A percentile compares a stretch with the other conserved stretches of the same genome.
phyloP scores from a whole-genome alignment of 768 basidiomycete genomes.

The Sistotremastrum suecicum region DNA sequence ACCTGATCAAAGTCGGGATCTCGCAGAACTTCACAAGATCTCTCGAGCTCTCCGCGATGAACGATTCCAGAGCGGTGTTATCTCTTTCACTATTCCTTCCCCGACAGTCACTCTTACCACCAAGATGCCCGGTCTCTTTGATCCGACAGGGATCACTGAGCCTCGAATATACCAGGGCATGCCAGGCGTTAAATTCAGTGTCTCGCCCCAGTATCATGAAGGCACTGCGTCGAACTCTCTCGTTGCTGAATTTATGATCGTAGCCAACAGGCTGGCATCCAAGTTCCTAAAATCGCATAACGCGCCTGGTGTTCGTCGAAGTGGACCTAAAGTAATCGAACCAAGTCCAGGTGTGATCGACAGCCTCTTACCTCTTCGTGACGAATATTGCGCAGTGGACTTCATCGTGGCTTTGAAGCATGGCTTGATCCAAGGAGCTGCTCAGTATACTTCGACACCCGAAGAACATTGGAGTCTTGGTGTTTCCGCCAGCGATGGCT shows the following conservation, averaged over 20 bases:
- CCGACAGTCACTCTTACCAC: slow-evolving; percentile 16
- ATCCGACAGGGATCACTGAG: slow-evolving; percentile 1
- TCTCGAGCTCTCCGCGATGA: slow-evolving; percentile 5
- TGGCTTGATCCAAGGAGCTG: slow-evolving; percentile 21
- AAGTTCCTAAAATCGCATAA: slow-evolving; percentile 45
- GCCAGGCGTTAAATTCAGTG: slow-evolving; percentile 33
- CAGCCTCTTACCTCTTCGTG: slow-evolving; percentile 34
- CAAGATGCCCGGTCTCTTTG: slow-evolving; percentile 18
- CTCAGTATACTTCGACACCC: slow-evolving; percentile 36
- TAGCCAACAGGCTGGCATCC: slow-evolving; percentile 65
- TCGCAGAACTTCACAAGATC: slow-evolving; percentile 19
- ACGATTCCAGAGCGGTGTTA: slow-evolving; percentile 10
- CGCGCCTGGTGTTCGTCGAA: slow-evolving; percentile 53
- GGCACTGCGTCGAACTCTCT: slow-evolving; percentile 35
- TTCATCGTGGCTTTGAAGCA: slow-evolving; percentile 19
- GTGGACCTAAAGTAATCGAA: slow-evolving; percentile 19
- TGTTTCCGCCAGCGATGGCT: slow-evolving; percentile 61
- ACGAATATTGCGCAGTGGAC: slow-evolving; percentile 30
- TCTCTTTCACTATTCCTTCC: slow-evolving; percentile 13
- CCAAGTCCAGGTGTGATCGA: slow-evolving; percentile 22
- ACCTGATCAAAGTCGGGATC: slow-evolving; percentile 8
- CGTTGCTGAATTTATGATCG: slow-evolving; percentile 73
- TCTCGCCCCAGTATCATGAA: slow-evolving; percentile 14
- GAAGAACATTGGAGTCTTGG: slow-evolving; percentile 57
- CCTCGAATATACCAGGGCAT: slow-evolving; percentile 28